Percentiles rank a stretch among this genome's conserved stretches.
phyloP scores from a whole-genome alignment of 2,329 filamentous ascomycete genomes.

The Tolypocladium cylindrosporum region DNA sequence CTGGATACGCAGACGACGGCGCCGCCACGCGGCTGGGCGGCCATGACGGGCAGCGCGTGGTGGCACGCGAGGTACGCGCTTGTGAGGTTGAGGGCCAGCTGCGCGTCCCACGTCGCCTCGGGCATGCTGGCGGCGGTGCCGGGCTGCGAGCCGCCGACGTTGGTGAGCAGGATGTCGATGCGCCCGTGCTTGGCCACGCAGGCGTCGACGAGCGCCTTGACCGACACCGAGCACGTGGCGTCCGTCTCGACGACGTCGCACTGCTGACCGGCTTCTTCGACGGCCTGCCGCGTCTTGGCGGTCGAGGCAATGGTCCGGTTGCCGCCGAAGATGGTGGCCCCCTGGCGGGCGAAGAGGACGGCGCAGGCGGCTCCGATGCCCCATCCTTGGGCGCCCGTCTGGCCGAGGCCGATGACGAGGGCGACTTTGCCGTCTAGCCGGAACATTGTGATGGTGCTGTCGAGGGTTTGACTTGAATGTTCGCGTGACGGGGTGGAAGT shows the following conservation, averaged over 20 bases:
- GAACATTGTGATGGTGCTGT: conserved; percentile 16
- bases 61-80: not conserved
- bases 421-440: conserved; percentile 31
- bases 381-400: conserved; percentile 34
- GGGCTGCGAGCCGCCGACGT: conserved; percentile 46
- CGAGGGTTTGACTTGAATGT: too few species aligned
- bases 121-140: conserved; percentile 32
- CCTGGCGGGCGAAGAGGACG: conserved; percentile 13
- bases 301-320: not conserved
- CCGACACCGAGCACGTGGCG: not conserved
- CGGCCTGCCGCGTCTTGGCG: not conserved
- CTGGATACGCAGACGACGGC: not conserved
- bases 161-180: conserved; percentile 51
- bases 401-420: conserved; percentile 35
- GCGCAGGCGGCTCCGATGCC: conserved; percentile 41
- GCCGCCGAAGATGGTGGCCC: not conserved
- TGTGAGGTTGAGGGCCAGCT: not conserved
- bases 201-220: conserved; percentile 30
- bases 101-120: not conserved
- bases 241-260: not conserved
- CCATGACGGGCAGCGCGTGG: not conserved
- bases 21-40: not conserved
- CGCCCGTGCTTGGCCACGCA: conserved; percentile 42
- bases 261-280: not conserved
- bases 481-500: not conserved